A percentile compares a stretch with the other conserved stretches of the same genome.
phyloP scores from a whole-genome alignment of 495 filamentous ascomycete species.

The Trichoderma reesei region DNA sequence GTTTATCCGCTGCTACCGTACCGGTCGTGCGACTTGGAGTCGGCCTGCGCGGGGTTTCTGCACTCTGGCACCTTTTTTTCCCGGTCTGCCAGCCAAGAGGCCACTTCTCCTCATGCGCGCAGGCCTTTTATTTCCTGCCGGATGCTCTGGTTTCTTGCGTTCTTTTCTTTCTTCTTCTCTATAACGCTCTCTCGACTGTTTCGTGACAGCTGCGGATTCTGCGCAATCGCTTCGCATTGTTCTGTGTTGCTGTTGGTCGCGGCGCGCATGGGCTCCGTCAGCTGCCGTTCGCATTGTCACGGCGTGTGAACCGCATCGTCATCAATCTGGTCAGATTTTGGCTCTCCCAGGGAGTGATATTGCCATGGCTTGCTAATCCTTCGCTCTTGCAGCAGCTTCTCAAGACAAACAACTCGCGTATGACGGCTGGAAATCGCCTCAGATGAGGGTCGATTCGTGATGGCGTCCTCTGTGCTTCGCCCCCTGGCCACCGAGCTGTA shows the following conservation, averaged over 20 bases:
- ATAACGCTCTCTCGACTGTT: not conserved
- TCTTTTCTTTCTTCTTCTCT: not conserved
- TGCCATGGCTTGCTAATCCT: not conserved
- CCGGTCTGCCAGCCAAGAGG: not conserved
- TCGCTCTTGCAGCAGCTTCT: not conserved
- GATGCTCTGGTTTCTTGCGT: not conserved
- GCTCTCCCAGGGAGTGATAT: no score
- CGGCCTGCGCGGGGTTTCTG: not conserved
- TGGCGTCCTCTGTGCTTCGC: constrained; percentile 10
- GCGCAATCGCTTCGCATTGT: not conserved
- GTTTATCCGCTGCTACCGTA: not conserved
- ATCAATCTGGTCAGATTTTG: not conserved
- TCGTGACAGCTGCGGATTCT: not conserved
- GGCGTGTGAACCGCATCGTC: not conserved
- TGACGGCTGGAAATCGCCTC: not conserved
- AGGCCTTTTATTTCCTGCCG: not conserved
- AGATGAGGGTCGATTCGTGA: constrained; percentile 11
- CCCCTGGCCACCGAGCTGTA: constrained; percentile 9
- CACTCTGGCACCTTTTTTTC: not conserved
- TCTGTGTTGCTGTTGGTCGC: not conserved
- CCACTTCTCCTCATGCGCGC: constrained; percentile 6
- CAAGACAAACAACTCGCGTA: not conserved
- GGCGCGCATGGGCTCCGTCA: not conserved
- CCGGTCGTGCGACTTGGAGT: not conserved
- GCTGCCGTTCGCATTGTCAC: not conserved